Evolutionary conservation across 2,329 filamentous ascomycete genomes (phyloP).

Genomic region (Pyricularia sp.): DNA sequence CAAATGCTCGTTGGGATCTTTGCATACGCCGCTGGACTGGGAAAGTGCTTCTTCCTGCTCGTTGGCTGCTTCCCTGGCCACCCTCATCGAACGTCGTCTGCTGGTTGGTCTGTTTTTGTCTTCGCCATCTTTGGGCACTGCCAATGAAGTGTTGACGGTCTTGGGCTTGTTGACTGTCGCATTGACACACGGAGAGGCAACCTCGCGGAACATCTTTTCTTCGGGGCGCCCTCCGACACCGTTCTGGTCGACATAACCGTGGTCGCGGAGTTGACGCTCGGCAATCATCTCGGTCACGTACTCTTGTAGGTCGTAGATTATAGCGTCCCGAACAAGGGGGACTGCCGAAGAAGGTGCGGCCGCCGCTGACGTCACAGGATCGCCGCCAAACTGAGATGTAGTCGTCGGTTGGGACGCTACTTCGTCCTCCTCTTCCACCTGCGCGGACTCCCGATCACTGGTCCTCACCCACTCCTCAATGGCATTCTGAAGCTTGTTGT

Average conservation of each 20-base stretch:
- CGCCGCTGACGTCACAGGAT: background rate
- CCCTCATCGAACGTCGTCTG: constrained; percentile 12
- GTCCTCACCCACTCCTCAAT: constrained; percentile 32
- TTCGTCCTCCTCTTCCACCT: background rate
- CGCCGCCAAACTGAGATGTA: background rate
- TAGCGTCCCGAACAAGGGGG: background rate
- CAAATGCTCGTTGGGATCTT: constrained; percentile 34
- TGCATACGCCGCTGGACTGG: constrained; percentile 20
- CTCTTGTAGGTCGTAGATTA: constrained; percentile 6
- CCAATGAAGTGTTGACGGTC: constrained; percentile 6
- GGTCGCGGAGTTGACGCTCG: constrained; percentile 1
- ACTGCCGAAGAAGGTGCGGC: background rate
- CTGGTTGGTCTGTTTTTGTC: constrained; percentile 4
- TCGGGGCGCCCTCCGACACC: constrained; percentile 29
- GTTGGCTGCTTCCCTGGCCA: constrained; percentile 8
- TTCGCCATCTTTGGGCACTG: background rate
- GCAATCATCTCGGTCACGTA: constrained; percentile 9
- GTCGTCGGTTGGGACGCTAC: background rate
- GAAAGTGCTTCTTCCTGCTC: background rate
- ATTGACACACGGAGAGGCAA: constrained; percentile 31
- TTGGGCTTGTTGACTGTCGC: constrained; percentile 8
- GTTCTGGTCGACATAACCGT: constrained; percentile 28
- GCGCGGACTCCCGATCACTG: background rate
- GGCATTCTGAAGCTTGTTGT: constrained; percentile 28
- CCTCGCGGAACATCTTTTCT: constrained; percentile 29